phyloP scores from a whole-genome alignment of 805 yeast genomes.

The Hanseniaspora occidentalis region DNA sequence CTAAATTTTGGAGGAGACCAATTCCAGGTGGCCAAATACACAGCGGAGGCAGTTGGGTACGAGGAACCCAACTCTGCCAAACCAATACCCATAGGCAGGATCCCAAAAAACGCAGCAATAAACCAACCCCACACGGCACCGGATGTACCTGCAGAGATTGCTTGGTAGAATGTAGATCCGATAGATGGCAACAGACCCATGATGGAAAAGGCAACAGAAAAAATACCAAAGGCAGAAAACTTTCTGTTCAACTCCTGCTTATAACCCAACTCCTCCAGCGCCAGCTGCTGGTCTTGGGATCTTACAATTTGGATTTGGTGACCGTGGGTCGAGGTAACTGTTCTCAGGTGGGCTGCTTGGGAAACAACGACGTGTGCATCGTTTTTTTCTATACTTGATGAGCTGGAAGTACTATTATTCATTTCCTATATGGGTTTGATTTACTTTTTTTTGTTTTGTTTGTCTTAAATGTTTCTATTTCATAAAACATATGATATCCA shows the following conservation, averaged over 20 bases:
- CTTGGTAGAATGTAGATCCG: constrained; percentile 40
- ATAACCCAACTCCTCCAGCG: constrained; percentile 40
- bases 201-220: constrained; percentile 60
- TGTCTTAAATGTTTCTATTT: not conserved
- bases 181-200: constrained; percentile 62
- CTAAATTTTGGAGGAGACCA: constrained; percentile 45
- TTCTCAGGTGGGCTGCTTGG: not conserved
- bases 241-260: constrained; percentile 54
- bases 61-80: constrained; percentile 59
- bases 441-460: not conserved
- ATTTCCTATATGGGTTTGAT: not conserved
- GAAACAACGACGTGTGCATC: not conserved
- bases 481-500: no score
- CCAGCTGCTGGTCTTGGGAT: constrained; percentile 6
- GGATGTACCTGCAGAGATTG: constrained; percentile 50
- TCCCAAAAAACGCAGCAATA: constrained; percentile 37
- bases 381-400: not conserved
- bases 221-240: constrained; percentile 49
- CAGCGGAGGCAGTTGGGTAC: constrained; percentile 66
- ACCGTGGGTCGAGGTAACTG: not conserved
- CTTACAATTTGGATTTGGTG: constrained; percentile 6
- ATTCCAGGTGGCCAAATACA: constrained; percentile 56
- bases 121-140: constrained; percentile 64
- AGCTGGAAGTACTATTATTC: not conserved
- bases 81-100: constrained; percentile 44